Evolutionary conservation across 2,329 filamentous ascomycete genomes (phyloP), one percentile per base, ranked within the genome.

Genomic region (Scortechinia acanthostroma): DNA sequence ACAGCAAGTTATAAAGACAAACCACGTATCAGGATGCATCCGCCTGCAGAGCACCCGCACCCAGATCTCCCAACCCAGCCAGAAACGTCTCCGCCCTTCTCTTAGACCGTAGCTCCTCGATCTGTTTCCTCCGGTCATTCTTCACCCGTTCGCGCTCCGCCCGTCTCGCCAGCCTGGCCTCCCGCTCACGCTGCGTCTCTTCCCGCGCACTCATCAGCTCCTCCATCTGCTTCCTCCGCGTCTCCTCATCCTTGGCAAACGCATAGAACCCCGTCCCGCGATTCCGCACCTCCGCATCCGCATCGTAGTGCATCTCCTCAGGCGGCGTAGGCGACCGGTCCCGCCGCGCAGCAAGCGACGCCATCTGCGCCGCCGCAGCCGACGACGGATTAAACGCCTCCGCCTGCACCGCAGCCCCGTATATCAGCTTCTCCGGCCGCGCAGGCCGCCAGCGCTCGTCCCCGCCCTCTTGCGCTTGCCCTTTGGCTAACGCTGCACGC

Each of bases 1-100:
- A n/a, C n/a, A n/a, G n/a, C n/a, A n/a, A n/a, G n/a, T n/a, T n/a
- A n/a, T n/a, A n/a, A n/a, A n/a, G n/a, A n/a, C n/a, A n/a, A n/a
- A n/a, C n/a, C n/a, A n/a, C n/a, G n/a, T n/a, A n/a, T n/a, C n/a
- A n/a, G n/a, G n/a, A n/a, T n/a, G n/a, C n/a, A n/a, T n/a, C n/a
- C n/a, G n/a, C n/a, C n/a, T n/a, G n/a, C n/a, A n/a, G n/a, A n/a
- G n/a, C n/a, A n/a, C n/a, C n/a, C 25, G n/a, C 25, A 10, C 25
- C 25, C 25, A 30, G n/a, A 30, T 30, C 25, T n/a, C 25, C 25
- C 25, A 30, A 30, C n/a, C 25, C 25, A 10, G 25, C 25, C 25
- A 30, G n/a, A 30, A 30, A 30, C 25, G n/a, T n/a, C 25, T 30
- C 25, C n/a, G 25, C 25, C n/a, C 25, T 30, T n/a, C 25, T 30